Evolutionary conservation across 345 rosid species (phyloP).

Genomic region (Microcos paniculata): DNA sequence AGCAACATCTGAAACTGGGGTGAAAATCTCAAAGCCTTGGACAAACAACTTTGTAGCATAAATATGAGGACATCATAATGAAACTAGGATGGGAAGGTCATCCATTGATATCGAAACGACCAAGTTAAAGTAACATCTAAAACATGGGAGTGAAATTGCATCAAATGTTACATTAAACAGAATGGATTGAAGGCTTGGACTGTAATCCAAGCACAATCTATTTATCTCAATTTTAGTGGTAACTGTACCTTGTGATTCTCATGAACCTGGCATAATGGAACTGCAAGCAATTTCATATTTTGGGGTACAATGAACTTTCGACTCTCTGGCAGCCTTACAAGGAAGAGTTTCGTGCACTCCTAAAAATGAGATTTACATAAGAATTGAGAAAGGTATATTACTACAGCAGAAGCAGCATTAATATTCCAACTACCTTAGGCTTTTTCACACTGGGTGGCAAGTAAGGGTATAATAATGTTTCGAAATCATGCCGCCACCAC

Average conservation of each 20-base stretch:
- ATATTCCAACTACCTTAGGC: conserved; percentile 61
- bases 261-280: conserved; percentile 73
- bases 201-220: neutral
- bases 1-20: neutral
- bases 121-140: neutral
- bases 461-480: conserved; percentile 57
- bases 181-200: neutral
- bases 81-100: neutral
- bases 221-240: neutral
- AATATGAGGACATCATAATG: neutral
- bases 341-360: conserved; percentile 83
- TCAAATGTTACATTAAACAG: neutral
- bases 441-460: conserved; percentile 54
- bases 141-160: neutral
- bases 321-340: conserved; percentile 59
- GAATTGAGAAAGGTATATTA: neutral
- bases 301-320: conserved; percentile 70
- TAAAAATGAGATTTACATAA: conserved; percentile 19
- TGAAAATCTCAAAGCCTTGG: neutral
- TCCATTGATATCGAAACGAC: neutral
- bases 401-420: conserved; percentile 1
- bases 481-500: conserved; percentile 93
- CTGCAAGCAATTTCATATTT: conserved; percentile 79
- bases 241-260: conserved; percentile 65
- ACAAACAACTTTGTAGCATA: neutral